Evolutionary conservation across 352 stramenopile species (phyloP), one percentile per base, ranked within the genome.

Genomic region (Pythium guiyangense): DNA sequence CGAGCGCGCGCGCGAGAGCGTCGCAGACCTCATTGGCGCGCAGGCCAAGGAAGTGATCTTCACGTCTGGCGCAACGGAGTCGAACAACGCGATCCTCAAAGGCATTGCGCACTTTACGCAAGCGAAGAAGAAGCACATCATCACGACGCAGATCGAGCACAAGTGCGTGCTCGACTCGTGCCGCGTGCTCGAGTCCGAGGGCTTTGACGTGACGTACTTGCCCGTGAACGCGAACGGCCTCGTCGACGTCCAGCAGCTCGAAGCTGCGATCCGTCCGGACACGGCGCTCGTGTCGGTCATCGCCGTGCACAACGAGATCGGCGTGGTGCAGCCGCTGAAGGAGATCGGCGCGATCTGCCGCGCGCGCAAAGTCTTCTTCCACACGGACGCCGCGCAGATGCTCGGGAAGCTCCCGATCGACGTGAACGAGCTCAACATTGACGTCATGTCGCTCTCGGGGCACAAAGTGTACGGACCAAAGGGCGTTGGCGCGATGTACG

Each of bases 301-400:
- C 86, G 97, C 96, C 3, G 97, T 99, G 47, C 99, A 99, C 85
- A 99, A 99, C 73, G 97, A 99, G 78, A 99, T 99, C 74, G 97
- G 97, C 37, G 98, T 99, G 31, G 62, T 99, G 29, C 97, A 99
- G 74, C 96, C 96, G 11, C 77, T 99, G 6, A 90, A 98, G 73
- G 92, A 98, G 62, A 98, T 99, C 70, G 96, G 96, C 26, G 73
- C 90, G 56, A 92, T 98, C 50, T 98, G 94, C 69, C 85, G 88
- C 49, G 75, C 79, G 22, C 71, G 82, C 62, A 97, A 97, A 69
- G 86, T 99, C 31, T 98, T 99, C 64, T 99, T 99, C 80, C 97
- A 99, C 79, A 98, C 91, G n/a, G 97, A 99, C 79, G 95, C 96
- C 6, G 97, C 97, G 37, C 97, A 99, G 77, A 99, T 99, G 96